A percentile compares a stretch with the other conserved stretches of the same genome.
These are phyloP conservation scores for Benincasa hispida DNA, from an alignment of 306 rosid species.

Conservation along the genomic window DNA sequence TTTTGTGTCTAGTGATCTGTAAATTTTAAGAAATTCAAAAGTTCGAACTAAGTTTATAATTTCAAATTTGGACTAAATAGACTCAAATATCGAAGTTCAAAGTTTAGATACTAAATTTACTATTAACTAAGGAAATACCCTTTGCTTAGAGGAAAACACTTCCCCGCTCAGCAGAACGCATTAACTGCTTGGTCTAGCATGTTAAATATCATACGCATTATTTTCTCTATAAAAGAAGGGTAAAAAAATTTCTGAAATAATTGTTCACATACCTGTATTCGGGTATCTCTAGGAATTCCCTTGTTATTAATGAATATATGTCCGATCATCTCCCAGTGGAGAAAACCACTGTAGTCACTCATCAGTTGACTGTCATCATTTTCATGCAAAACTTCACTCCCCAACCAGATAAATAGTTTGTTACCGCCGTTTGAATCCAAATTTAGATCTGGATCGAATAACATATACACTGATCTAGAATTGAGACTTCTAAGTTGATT, in stretches of 20 bases:
- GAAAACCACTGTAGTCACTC: background rate
- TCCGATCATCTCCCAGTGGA: constrained; percentile 21
- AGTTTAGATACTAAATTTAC: too few species aligned
- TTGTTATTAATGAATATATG: constrained; percentile 15
- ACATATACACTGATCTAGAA: constrained; percentile 23
- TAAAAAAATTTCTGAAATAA: background rate
- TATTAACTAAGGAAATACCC: background rate
- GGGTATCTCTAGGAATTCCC: constrained; percentile 22
- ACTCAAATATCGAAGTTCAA: too few species aligned
- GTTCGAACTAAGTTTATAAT: too few species aligned
- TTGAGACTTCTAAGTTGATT: constrained; percentile 12
- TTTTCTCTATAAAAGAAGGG: background rate
- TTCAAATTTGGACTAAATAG: too few species aligned
- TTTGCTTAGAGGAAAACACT: background rate
- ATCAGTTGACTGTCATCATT: constrained; percentile 2
- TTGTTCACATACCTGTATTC: constrained; percentile 23
- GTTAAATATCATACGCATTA: background rate
- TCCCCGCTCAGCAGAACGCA: background rate
- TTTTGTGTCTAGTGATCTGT: too few species aligned
- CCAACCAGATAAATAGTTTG: constrained; percentile 29
- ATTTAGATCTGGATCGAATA: constrained; percentile 15
- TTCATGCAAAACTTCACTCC: constrained; percentile 13
- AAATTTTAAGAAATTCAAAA: too few species aligned
- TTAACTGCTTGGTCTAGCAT: background rate
- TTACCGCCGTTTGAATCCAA: constrained; percentile 2